Evolutionary conservation across 2,329 filamentous ascomycete species (phyloP), one percentile per base, ranked within the genome.

Genomic region (Colletotrichum sp.): DNA sequence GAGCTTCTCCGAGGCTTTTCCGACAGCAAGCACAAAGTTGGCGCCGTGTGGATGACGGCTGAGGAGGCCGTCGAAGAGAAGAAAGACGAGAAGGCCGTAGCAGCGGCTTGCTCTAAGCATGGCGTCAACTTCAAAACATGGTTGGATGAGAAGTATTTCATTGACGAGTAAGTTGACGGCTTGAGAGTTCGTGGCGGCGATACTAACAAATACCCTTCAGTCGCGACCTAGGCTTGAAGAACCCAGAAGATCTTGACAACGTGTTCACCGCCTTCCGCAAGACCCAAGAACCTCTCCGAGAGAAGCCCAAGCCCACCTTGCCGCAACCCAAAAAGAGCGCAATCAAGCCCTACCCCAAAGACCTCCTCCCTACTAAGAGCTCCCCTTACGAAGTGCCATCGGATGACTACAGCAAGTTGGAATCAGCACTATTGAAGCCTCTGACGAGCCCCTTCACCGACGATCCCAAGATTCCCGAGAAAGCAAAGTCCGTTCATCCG

Each of bases 241-340:
- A 88, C 6, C 87, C 92, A 1, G 81, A 88, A 36, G 90, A 95
- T 3, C 87, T 96, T 2, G 93, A 94, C 3, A 93, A 96, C 79
- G 88, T 96, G 3, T 96, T 95, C 81, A 96, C 95, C 0, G 90
- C 90, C 0, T 96, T 94, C 79, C 90, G 94, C 9, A 96, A 95
- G 83, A 90, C 89, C 4, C 90, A 95, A 69, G 94, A 96, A 78
- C 94, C 94, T 1, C 86, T 96, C 3, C 90, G 93, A 57, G 87
- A 91, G 52, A 90, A 90, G 15, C 94, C 95, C 6, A 89, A 94
- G 55, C 82, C 86, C 2, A 82, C 88, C 1, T 82, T 94, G 2
- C 88, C 92, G 1, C 85, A 84, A 3, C 93, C 93, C 0, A 80
- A 83, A 3, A 85, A 86, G 27, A 82, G 82, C 2, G 83, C 85